Base-by-base conservation (phyloP, 2,329 filamentous ascomycete genomes). In the Zarea fungicola region DNA sequence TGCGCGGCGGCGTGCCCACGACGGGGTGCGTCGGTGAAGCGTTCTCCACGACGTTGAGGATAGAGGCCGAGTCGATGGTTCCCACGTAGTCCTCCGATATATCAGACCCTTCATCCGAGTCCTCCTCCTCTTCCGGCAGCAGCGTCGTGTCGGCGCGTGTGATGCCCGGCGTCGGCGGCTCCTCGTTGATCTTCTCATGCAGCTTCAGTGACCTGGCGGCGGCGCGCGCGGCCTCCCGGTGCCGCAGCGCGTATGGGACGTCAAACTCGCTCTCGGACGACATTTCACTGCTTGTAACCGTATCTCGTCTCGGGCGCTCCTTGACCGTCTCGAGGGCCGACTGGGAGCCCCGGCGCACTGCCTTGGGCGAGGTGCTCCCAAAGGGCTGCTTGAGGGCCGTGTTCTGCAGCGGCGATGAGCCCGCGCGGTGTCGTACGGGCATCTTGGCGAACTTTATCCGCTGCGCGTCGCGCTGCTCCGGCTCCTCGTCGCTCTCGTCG, bases 401-500 rank as follows among this genome's bases (percentile, higher is more conserved):
- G 13, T 77, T 80, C 56, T 89, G 84, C 31, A 87, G 83, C 4
- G 92, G 92, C 41, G 92, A 96, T 1, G 91, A 96, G 10, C 89
- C 92, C 22, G 91, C 88, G 49, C 92, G 83, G 56, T 83, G 83
- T 25, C 91, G 81, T 36, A 96, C 78, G 1, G 93, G 92, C 88
- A 96, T 92, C 69, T 97, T 97, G 42, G 87, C 83, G 67, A 99
- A 99, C 62, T 92, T 91, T 64, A 97, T 96, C 65, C 95, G 89
- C 63, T 95, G 89, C 3, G 86, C 85, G 37, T 87, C 85, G 48
- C 89, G 84, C 53, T 83, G 77, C 49, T 89, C 85, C 1, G 79
- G 75, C 45, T 90, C 86, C 21, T 91, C 86, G 43, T 93, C 88
- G 58, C 87, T 92, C 57, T 92, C 87, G 59, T 93, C 88, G 62